A percentile compares a stretch with the other conserved stretches of the same genome.
Evolutionary conservation across 1,284 basidiomycete species (phyloP).

Genomic region (Cryptococcus wingfieldii): DNA sequence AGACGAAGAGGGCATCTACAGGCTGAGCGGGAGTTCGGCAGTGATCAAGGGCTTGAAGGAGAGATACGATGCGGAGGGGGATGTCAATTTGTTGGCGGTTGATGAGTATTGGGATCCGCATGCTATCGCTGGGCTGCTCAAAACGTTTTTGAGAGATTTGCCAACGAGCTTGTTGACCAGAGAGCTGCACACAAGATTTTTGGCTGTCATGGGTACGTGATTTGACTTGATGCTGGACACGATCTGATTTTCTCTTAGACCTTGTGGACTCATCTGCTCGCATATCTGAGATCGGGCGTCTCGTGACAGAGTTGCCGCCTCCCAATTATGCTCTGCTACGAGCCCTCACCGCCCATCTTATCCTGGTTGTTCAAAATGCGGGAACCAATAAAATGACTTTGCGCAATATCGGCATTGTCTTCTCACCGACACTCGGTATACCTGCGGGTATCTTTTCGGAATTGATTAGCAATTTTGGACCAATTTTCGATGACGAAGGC

Average conservation of each 20-base stretch:
- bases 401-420: conserved; percentile 97
- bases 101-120: conserved; percentile 94
- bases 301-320: conserved; percentile 81
- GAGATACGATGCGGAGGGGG: conserved; percentile 90
- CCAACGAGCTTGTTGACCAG: conserved; percentile 87
- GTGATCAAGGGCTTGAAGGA: conserved; percentile 93
- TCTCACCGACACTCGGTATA: conserved; percentile 89
- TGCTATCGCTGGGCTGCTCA: conserved; percentile 86
- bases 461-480: conserved; percentile 85
- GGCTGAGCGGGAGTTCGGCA: conserved; percentile 84
- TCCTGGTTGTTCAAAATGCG: conserved; percentile 88
- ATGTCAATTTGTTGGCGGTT: conserved; percentile 75
- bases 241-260: conserved; percentile 54
- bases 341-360: conserved; percentile 90
- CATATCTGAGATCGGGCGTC: conserved; percentile 75
- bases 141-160: conserved; percentile 82
- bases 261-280: conserved; percentile 81
- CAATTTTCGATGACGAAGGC: conserved; percentile 65
- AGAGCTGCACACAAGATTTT: conserved; percentile 79
- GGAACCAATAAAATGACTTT: conserved; percentile 96
- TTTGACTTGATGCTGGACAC: background rate
- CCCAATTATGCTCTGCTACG: conserved; percentile 92
- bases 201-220: conserved; percentile 79
- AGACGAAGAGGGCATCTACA: conserved; percentile 95
- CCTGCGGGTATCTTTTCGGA: conserved; percentile 91